phyloP scores from a whole-genome alignment of 257 asterid genomes.

The Ilex aquifolium region DNA sequence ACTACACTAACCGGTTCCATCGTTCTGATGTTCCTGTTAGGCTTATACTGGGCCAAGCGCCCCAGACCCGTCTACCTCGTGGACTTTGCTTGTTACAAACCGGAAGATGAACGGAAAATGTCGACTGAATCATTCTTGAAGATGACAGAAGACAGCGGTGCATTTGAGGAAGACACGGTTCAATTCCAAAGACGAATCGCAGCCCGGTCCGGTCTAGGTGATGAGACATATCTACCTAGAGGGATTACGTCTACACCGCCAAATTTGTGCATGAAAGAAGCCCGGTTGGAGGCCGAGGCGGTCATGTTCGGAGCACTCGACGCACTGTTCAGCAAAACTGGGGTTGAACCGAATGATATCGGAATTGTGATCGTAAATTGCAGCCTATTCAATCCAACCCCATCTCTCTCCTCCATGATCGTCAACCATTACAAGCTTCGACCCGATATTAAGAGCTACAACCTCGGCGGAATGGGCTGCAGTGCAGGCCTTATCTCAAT shows the following conservation, averaged over 20 bases:
- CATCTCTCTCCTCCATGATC: slow-evolving; percentile 45
- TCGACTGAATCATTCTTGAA: slow-evolving; percentile 26
- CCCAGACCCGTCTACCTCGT: slow-evolving; percentile 33
- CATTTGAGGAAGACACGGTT: slow-evolving; percentile 11
- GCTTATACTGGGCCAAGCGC: slow-evolving; percentile 47
- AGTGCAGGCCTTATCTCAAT: slow-evolving; percentile 42
- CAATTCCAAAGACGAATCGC: slow-evolving; percentile 26
- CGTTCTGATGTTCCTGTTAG: slow-evolving; percentile 30
- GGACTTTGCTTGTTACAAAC: slow-evolving; percentile 53
- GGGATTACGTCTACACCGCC: slow-evolving; percentile 28
- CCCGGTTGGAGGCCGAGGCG: slow-evolving; percentile 42
- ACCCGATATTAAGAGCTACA: slow-evolving; percentile 35
- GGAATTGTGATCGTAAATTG: slow-evolving; percentile 53
- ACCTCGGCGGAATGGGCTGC: slow-evolving; percentile 59
- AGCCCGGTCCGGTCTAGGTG: slow-evolving; percentile 35
- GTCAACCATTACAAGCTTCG: slow-evolving; percentile 53
- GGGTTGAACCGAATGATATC: slow-evolving; percentile 30
- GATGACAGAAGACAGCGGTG: slow-evolving; percentile 32
- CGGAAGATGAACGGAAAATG: slow-evolving; percentile 37
- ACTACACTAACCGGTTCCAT: slow-evolving; percentile 24
- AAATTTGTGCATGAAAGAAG: slow-evolving; percentile 29
- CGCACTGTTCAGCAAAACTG: slow-evolving; percentile 29
- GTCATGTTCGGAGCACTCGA: slow-evolving; percentile 60
- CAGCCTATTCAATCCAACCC: slow-evolving; percentile 40
- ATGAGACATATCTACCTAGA: slow-evolving; percentile 34